Evolutionary conservation across 257 asterid genomes (phyloP).

Genomic region (Petrea volubilis): DNA sequence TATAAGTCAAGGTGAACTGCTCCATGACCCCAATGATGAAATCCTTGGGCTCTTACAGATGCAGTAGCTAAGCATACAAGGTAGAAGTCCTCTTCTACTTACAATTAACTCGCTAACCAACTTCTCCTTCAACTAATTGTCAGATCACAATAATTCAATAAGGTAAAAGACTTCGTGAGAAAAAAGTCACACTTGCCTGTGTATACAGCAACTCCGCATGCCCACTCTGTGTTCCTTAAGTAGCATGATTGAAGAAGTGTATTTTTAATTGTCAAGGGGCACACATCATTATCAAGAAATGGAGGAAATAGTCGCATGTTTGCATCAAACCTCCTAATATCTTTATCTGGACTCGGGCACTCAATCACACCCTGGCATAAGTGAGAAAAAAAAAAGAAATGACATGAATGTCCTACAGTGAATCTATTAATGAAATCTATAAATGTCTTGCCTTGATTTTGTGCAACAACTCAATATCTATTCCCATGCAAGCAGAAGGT

Average conservation of each 20-base stretch:
- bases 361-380: constrained; percentile 88
- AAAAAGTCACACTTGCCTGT: constrained; percentile 65
- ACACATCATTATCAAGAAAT: constrained; percentile 90
- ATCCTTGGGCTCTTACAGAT: too few species aligned
- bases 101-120: constrained; percentile 12
- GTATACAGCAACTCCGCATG: constrained; percentile 98
- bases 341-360: constrained; percentile 94
- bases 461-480: constrained; percentile 86
- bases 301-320: constrained; percentile 97
- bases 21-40: too few species aligned
- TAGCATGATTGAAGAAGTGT: constrained; percentile 95
- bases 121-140: constrained; percentile 16
- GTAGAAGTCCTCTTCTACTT: constrained; percentile 8
- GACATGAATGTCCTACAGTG: constrained; percentile 7
- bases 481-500: constrained; percentile 96
- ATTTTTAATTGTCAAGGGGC: constrained; percentile 89
- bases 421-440: constrained; percentile 10
- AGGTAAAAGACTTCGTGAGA: constrained; percentile 1
- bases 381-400: constrained; percentile 15
- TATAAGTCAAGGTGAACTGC: too few species aligned
- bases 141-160: not conserved
- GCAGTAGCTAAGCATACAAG: not conserved
- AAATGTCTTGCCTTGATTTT: constrained; percentile 74
- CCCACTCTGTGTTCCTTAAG: constrained; percentile 98
- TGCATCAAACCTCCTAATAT: constrained; percentile 93